Evolutionary conservation across 805 yeast genomes (phyloP).

Genomic region (Cyberlindnera misumaiensis): DNA sequence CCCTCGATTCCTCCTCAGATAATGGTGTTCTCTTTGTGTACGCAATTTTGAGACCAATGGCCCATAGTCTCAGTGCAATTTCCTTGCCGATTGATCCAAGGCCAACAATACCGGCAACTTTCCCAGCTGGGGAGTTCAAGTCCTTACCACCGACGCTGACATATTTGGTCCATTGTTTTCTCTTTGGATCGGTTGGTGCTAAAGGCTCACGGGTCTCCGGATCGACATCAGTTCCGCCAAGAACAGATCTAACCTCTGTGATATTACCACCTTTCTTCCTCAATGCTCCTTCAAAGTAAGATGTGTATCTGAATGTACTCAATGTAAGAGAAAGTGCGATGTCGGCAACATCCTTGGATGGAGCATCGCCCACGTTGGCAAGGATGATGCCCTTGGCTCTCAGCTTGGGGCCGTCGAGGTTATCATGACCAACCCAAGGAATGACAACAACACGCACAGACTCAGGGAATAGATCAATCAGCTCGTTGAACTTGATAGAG

Average conservation of each 20-base stretch:
- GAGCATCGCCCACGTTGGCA: constrained; percentile 54
- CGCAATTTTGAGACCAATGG: constrained; percentile 58
- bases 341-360: constrained; percentile 69
- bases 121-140: constrained; percentile 48
- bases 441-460: constrained; percentile 42
- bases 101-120: constrained; percentile 59
- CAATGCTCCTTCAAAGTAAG: constrained; percentile 38
- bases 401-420: constrained; percentile 39
- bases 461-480: constrained; percentile 40
- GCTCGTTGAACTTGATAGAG: constrained; percentile 36
- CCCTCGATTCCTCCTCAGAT: constrained; percentile 26
- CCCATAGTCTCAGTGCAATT: constrained; percentile 48
- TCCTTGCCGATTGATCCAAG: constrained; percentile 70
- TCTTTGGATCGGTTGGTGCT: constrained; percentile 24
- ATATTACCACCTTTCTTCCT: constrained; percentile 36
- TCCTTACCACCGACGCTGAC: constrained; percentile 39
- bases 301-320: constrained; percentile 52
- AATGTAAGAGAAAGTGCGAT: constrained; percentile 53
- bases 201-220: constrained; percentile 24
- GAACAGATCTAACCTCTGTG: constrained; percentile 35
- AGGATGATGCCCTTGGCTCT: constrained; percentile 42
- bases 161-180: constrained; percentile 32
- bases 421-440: constrained; percentile 59
- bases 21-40: constrained; percentile 52
- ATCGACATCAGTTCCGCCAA: constrained; percentile 28